Conservation (phyloP, 2,329 filamentous ascomycete genomes). For the Dendrostoma leiphaemia region DNA sequence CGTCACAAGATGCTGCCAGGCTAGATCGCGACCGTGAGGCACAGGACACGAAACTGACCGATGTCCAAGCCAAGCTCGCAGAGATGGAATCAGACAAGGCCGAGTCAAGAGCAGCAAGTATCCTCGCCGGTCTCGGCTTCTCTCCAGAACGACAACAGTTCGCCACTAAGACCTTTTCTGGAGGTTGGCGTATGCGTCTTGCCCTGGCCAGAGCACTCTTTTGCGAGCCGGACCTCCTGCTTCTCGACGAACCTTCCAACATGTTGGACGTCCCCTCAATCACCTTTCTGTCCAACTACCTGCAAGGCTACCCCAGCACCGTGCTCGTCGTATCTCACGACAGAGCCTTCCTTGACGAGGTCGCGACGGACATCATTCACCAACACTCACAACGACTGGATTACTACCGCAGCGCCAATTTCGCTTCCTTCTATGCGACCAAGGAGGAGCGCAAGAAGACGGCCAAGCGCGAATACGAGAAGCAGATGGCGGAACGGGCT, state of each 20-base stretch:
- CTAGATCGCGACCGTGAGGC: constrained; percentile 87
- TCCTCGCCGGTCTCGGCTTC: constrained; percentile 95
- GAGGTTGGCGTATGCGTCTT: constrained; percentile 99
- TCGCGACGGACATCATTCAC: constrained; percentile 98
- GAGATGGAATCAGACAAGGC: constrained; percentile 99
- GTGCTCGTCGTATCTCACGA: constrained; percentile 98
- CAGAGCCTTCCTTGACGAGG: constrained; percentile 96
- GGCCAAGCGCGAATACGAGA: constrained; percentile 95
- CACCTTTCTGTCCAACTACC: constrained; percentile 93
- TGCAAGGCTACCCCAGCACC: constrained; percentile 91
- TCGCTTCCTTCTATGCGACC: constrained; percentile 95
- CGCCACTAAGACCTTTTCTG: constrained; percentile 96
- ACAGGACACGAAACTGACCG: constrained; percentile 84
- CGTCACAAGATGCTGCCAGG: constrained; percentile 80
- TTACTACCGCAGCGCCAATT: constrained; percentile 98
- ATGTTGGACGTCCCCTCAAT: constrained; percentile 99
- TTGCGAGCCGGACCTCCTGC: constrained; percentile 91
- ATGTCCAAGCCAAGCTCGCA: constrained; percentile 86
- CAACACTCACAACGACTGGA: constrained; percentile 96
- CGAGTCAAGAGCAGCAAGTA: constrained; percentile 91
- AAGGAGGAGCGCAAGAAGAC: constrained; percentile 97
- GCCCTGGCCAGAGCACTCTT: constrained; percentile 93
- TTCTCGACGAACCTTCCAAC: constrained; percentile 99
- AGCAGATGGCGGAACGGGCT: constrained; percentile 90
- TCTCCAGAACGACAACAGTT: constrained; percentile 88